Evolutionary conservation across 371 early-diverging fungal genomes (phyloP), one percentile per base, ranked within the genome.

Genomic region (Thermomucor indicae-seudaticae): DNA sequence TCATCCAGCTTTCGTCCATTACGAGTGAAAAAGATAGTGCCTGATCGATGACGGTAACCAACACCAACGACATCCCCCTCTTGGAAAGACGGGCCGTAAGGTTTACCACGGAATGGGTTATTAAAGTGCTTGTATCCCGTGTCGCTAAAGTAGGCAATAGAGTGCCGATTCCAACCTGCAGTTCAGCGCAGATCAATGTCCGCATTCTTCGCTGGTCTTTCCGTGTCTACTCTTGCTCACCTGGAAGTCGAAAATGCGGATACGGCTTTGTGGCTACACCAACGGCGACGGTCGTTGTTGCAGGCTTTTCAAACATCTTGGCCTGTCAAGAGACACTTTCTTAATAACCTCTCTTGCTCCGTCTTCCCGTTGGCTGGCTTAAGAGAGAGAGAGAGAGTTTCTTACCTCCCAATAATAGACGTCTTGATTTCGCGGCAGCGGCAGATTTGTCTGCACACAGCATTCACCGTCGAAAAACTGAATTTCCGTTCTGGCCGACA

Each of bases 391-490:
- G n/a, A 11, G 6, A 32, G 29, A 8, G n/a, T 14, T 29, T 40
- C 42, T 24, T 52, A 55, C 61, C 56, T 61, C 87, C 78, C 82
- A 87, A 52, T 87, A 87, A 61, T 83, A 84, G 0, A 85, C 83
- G 29, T 86, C 85, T 70, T 88, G 88, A 35, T 81, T 79, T 62
- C 84, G 82, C 30, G 91, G 90, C 48, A 91, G 57, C 6, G 91
- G 91, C 44, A 91, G 49, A 56, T 91, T 91, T 24, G 91, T 88
- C 53, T 88, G 89, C 37, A 90, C 86, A 55, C 85, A 86, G 35
- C 77, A 78, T 55, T 89, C 89, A 35, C 86, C 81, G 29, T 80
- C 78, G 49, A 57, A 76, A 64, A 83, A 89, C 44, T 80, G 76
- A 12, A 91, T 78, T 51, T 91, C 91, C 7, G 91, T 91, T 46